A percentile compares a stretch with the other conserved stretches of the same genome.
phyloP scores from a whole-genome alignment of 352 stramenopile genomes.

The Aphanomyces stellatus region DNA sequence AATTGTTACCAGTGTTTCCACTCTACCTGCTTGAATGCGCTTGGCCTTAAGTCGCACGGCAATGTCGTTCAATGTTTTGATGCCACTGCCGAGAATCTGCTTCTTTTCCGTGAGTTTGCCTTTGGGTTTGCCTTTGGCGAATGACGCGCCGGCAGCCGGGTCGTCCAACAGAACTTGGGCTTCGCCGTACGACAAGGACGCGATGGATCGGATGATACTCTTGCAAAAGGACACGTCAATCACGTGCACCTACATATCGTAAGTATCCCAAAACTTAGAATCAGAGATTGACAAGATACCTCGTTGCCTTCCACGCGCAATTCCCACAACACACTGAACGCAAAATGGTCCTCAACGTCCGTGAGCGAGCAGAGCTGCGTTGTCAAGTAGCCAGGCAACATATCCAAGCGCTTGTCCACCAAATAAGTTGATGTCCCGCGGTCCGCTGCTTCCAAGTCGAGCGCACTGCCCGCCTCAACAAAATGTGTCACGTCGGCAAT shows the following conservation, averaged over 20 bases:
- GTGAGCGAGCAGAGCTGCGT: constrained; percentile 97
- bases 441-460: constrained; percentile 91
- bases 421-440: constrained; percentile 96
- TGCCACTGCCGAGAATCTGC: constrained; percentile 63
- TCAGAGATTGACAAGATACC: no score
- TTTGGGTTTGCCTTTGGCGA: neutral
- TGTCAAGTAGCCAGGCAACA: constrained; percentile 95
- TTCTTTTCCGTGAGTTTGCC: constrained; percentile 26
- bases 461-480: constrained; percentile 89
- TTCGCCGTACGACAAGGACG: constrained; percentile 95
- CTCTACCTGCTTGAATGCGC: constrained; percentile 84
- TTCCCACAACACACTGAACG: constrained; percentile 76
- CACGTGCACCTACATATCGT: constrained; percentile 66
- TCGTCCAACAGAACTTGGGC: constrained; percentile 95
- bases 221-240: constrained; percentile 96
- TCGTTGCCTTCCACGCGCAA: constrained; percentile 51
- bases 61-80: constrained; percentile 89
- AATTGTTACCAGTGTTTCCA: neutral
- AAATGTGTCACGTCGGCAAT: constrained; percentile 99
- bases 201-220: constrained; percentile 95
- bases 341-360: constrained; percentile 65
- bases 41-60: constrained; percentile 86
- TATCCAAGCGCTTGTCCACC: constrained; percentile 95
- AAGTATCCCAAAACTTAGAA: no score
- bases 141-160: constrained; percentile 32